Conservation (phyloP, 208 protist species). For the Acanthamoeba lenticulata region DNA sequence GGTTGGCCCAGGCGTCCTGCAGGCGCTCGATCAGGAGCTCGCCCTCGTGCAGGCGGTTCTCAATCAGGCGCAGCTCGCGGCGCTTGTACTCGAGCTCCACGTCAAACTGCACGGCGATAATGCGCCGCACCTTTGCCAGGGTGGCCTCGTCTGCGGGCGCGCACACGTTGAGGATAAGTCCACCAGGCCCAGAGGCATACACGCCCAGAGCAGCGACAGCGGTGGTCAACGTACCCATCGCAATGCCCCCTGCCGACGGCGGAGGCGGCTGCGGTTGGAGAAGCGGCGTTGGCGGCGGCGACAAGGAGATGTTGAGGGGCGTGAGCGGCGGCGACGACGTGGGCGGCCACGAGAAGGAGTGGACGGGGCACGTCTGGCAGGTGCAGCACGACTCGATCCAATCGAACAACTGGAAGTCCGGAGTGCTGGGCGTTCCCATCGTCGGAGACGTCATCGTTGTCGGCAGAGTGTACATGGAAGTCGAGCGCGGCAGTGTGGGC, state of each 20-base stretch:
- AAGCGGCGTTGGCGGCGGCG: not conserved
- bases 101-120: slow-evolving; percentile 30
- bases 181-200: not conserved
- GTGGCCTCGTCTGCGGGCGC: not conserved
- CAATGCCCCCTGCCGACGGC: not conserved
- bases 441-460: not conserved
- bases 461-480: not conserved
- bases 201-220: not conserved
- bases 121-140: not conserved
- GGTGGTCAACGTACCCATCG: not conserved
- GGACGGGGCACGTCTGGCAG: not conserved
- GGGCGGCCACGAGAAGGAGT: not conserved
- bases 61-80: slow-evolving; percentile 21
- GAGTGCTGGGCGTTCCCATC: not conserved
- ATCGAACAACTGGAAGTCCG: too few relatives aligned
- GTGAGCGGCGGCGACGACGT: not conserved
- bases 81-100: slow-evolving; percentile 48
- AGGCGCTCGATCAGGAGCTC: slow-evolving; percentile 1
- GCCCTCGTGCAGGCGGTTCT: slow-evolving; percentile 1
- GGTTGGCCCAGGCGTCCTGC: not conserved
- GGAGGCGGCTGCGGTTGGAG: not conserved
- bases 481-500: not conserved
- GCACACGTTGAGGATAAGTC: too few relatives aligned
- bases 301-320: not conserved
- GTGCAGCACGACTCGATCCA: slow-evolving; percentile 34